phyloP scores from a whole-genome alignment of 441 rosid species.

The Caryocar brasiliense region DNA sequence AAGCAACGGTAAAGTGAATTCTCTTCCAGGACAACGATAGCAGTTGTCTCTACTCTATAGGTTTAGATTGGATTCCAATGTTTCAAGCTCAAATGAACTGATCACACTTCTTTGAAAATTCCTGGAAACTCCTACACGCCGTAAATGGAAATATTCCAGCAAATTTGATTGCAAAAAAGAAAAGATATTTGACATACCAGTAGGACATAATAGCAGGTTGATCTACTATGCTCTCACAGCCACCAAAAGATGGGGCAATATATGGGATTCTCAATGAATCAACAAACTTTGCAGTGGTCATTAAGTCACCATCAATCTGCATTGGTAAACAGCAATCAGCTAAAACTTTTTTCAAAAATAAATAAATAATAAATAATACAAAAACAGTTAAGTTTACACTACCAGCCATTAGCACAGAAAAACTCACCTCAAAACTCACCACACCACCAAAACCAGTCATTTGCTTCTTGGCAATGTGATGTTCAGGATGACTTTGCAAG shows the following conservation, averaged over 20 bases:
- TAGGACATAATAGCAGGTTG: slow-evolving; percentile 97
- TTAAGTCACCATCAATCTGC: slow-evolving; percentile 76
- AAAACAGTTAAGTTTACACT: background rate
- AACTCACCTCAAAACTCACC: slow-evolving; percentile 86
- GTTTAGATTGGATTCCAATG: too few relatives aligned
- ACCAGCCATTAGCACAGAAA: background rate
- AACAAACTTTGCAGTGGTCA: slow-evolving; percentile 56
- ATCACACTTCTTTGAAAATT: too few relatives aligned
- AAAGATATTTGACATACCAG: slow-evolving; percentile 35
- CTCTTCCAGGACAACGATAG: too few relatives aligned
- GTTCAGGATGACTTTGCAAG: slow-evolving; percentile 82
- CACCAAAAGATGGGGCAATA: slow-evolving; percentile 96
- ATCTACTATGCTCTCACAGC: slow-evolving; percentile 92
- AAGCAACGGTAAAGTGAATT: too few relatives aligned
- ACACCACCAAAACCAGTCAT: slow-evolving; percentile 99
- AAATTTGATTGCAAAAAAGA: too few relatives aligned
- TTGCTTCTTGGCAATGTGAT: slow-evolving; percentile 77
- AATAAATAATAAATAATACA: too few relatives aligned
- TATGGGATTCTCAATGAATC: slow-evolving; percentile 88
- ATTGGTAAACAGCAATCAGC: too few relatives aligned
- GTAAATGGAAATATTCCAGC: too few relatives aligned
- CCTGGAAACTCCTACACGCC: too few relatives aligned
- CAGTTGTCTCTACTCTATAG: too few relatives aligned
- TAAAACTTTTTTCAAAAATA: too few relatives aligned
- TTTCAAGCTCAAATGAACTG: too few relatives aligned